Evolutionary conservation across 495 filamentous ascomycete species (phyloP), one percentile per base, ranked within the genome.

Genomic region (Aspergillus steynii): DNA sequence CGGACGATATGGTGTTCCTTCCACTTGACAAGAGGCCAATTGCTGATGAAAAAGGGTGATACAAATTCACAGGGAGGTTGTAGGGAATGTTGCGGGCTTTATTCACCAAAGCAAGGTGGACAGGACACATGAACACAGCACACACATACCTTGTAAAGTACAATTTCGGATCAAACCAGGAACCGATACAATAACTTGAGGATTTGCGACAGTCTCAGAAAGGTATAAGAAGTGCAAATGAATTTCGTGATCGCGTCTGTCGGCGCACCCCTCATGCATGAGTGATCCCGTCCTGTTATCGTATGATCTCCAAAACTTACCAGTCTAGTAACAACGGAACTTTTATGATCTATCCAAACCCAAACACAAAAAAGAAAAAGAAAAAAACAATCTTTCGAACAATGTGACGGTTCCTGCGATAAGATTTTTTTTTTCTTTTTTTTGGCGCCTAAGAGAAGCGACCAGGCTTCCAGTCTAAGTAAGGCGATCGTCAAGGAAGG

Each of bases 391-490:
- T 58, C 57, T 59, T 56, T 46, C 56, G 56, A 65, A 70, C 52
- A 65, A 61, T 65, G 61, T 58, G 61, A 42, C 61, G 34, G 53
- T 58, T 48, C 57, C 50, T 50, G 64, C 47, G 46, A 50, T 29
- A 62, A 56, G 42, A 31, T n/a, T 45, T 56, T 27, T 34, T 5
- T 20, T 5, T 20, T 14, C 59, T 65, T 65, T 20, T 5, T 20
- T 14, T 57, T 65, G 64, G 61, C 49, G 53, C 58, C 58, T 52
- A 42, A 57, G 51, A 58, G 66, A 71, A 74, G 74, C 71, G 70
- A 74, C 75, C 73, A 73, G 68, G 71, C 71, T 69, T 69, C 68
- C 54, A 50, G 55, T 66, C 64, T 65, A 65, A 59, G 52, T 20
- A 27, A 53, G 60, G 57, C 31, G 56, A 48, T 48, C 28, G 62